These are phyloP conservation scores for Sporothrix euskadiensis DNA, from an alignment of 2,329 filamentous ascomycete genomes.

Conservation along the genomic window DNA sequence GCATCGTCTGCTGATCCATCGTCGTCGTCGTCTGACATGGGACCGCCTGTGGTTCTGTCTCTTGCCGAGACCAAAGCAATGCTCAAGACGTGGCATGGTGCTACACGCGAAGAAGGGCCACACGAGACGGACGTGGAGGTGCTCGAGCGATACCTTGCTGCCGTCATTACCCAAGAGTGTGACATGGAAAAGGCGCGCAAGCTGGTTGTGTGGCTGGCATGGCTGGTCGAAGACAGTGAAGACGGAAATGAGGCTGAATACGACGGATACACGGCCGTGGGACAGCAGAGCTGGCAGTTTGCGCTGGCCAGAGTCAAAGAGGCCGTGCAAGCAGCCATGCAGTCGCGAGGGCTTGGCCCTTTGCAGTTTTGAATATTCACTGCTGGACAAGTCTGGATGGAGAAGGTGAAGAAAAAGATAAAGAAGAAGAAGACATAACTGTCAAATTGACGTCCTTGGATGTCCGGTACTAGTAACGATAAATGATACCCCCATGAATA, in stretches of 20 bases:
- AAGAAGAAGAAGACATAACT: neutral
- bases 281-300: constrained; percentile 48
- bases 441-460: neutral
- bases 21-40: neutral
- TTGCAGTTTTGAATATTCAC: constrained; percentile 47
- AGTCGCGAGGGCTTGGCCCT: constrained; percentile 56
- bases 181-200: constrained; percentile 89
- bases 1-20: constrained; percentile 35
- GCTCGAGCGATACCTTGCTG: constrained; percentile 68
- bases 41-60: constrained; percentile 42
- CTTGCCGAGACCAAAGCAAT: constrained; percentile 68
- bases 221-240: constrained; percentile 54
- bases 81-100: constrained; percentile 71
- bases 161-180: constrained; percentile 72
- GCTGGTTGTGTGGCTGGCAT: constrained; percentile 71
- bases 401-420: neutral
- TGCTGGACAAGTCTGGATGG: neutral
- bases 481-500: constrained; percentile 9
- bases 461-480: neutral
- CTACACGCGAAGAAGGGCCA: constrained; percentile 72
- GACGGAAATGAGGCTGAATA: constrained; percentile 24
- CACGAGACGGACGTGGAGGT: constrained; percentile 76
- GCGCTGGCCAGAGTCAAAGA: constrained; percentile 49
- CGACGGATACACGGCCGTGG: neutral
- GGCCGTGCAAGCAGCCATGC: constrained; percentile 57